Base-by-base conservation (phyloP, 345 rosid genomes). In the Gossypium arboreum region DNA sequence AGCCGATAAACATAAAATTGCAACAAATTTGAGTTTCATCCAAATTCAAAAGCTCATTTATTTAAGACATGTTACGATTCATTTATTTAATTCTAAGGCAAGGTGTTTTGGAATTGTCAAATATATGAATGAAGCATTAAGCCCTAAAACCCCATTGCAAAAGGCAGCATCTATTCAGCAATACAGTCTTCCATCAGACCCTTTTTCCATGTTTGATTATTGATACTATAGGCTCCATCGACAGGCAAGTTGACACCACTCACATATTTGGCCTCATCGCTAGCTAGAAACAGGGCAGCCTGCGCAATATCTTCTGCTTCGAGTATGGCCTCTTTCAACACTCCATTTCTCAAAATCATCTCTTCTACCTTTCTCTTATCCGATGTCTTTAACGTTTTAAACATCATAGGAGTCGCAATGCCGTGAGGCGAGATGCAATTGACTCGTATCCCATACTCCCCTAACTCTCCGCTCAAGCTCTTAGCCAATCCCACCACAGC, bases 211-310 rank as follows among this genome's bases (percentile, higher is more conserved):
- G 84, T 56, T 16, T 87, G 85, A 29, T 88, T 88, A 12, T 69
- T 71, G 50, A 85, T 44, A 43, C 75, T 79, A 60, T 82, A 86
- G 0, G 84, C 90, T 5, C 90, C 92, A 62, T 88, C 90, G 2
- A 86, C 61, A 3, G 81, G 54, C 22, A 88, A 57, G 59, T 86
- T 88, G 20, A 81, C 85, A 7, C 90, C 90, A 39, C 85, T 88
- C 2, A 88, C 22, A 11, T 86, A 88, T 68, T 80, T 85, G 0
- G 79, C 82, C 71, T 88, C 92, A 9, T 86, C 92, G 54, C 92
- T 77, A 0, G 83, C 84, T 60, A 88, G 58, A 79, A 71, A 86
- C 68, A 88, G 73, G 7, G 87, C 88, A 0, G 87, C 87, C 73
- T 85, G 79, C 0, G 90, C 87, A 8, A 84, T 57, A 65, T 88